Conservation (phyloP, 352 stramenopile genomes). For the Plasmopara halstedii region DNA sequence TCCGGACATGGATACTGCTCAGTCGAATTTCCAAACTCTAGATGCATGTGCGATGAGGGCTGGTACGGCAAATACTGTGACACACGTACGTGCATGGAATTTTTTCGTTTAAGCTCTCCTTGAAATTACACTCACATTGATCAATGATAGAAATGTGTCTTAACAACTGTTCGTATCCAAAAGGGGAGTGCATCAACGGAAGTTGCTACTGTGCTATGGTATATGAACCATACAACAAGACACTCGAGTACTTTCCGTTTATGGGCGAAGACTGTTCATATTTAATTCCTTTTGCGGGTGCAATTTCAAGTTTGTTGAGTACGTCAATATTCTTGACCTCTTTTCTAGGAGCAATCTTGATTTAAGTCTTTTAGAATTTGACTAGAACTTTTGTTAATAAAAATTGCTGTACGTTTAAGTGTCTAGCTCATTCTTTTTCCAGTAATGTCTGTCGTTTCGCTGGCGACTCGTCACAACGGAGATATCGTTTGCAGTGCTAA, state of each 20-base stretch:
- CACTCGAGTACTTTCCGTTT: conserved; percentile 61
- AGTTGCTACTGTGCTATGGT: conserved; percentile 89
- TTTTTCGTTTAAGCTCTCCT: background rate
- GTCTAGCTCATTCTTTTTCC: background rate
- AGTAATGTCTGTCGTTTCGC: conserved; percentile 19
- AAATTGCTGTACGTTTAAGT: background rate
- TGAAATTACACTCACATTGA: background rate
- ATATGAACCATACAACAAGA: conserved; percentile 94
- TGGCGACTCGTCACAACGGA: conserved; percentile 24
- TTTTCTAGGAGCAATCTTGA: conserved; percentile 8
- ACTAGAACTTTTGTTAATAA: conserved; percentile 3
- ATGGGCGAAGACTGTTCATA: conserved; percentile 85
- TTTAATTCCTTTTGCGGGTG: conserved; percentile 54
- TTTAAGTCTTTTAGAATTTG: conserved; percentile 11
- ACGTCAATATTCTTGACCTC: background rate
- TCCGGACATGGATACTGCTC: conserved; percentile 93
- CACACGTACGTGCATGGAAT: conserved; percentile 49
- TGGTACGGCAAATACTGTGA: conserved; percentile 94
- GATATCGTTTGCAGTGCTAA: conserved; percentile 13
- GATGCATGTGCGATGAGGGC: conserved; percentile 92
- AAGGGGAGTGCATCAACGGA: conserved; percentile 89
- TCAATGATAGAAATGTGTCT: conserved; percentile 77
- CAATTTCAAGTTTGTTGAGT: conserved; percentile 2
- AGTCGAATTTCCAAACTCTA: conserved; percentile 92
- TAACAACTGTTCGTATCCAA: conserved; percentile 97